Percentiles rank a stretch among this genome's conserved stretches.
phyloP scores from a whole-genome alignment of 2,329 filamentous ascomycete genomes.

The Xylaria sp. region DNA sequence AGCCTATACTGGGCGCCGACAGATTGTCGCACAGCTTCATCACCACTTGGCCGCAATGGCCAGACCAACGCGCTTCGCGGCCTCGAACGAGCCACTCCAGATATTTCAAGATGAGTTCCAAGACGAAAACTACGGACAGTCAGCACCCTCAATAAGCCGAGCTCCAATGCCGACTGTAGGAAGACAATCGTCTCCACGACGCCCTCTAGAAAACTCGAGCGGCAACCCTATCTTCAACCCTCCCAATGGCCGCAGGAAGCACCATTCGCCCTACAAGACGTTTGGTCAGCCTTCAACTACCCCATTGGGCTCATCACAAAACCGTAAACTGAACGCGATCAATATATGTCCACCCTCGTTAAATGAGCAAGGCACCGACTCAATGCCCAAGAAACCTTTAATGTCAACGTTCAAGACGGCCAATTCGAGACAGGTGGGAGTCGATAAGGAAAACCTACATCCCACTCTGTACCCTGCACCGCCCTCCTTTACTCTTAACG shows the following conservation, averaged over 20 bases:
- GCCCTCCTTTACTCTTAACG: slow-evolving; percentile 53
- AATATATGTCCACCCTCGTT: slow-evolving; percentile 69
- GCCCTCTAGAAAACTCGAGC: slow-evolving; percentile 57
- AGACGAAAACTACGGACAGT: slow-evolving; percentile 51
- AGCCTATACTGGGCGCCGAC: neutral
- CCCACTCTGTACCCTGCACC: slow-evolving; percentile 57
- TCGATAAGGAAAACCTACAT: slow-evolving; percentile 64
- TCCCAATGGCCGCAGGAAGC: slow-evolving; percentile 56
- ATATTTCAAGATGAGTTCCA: slow-evolving; percentile 54
- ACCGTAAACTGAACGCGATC: slow-evolving; percentile 69
- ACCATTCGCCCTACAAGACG: slow-evolving; percentile 73
- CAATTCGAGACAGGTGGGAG: slow-evolving; percentile 48
- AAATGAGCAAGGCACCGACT: slow-evolving; percentile 65
- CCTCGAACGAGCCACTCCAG: slow-evolving; percentile 54
- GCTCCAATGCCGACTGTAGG: slow-evolving; percentile 60
- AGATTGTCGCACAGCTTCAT: slow-evolving; percentile 1
- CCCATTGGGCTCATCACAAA: slow-evolving; percentile 59
- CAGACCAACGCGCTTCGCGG: slow-evolving; percentile 55
- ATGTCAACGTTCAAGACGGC: slow-evolving; percentile 65
- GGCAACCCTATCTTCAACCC: slow-evolving; percentile 73
- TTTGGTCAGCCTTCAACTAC: slow-evolving; percentile 63
- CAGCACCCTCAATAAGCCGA: slow-evolving; percentile 58
- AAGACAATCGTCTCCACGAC: slow-evolving; percentile 50
- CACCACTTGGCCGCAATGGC: slow-evolving; percentile 55
- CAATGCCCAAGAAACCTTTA: slow-evolving; percentile 69